Conservation (phyloP, 768 basidiomycete species). For the Symmetrospora coprosmae region DNA sequence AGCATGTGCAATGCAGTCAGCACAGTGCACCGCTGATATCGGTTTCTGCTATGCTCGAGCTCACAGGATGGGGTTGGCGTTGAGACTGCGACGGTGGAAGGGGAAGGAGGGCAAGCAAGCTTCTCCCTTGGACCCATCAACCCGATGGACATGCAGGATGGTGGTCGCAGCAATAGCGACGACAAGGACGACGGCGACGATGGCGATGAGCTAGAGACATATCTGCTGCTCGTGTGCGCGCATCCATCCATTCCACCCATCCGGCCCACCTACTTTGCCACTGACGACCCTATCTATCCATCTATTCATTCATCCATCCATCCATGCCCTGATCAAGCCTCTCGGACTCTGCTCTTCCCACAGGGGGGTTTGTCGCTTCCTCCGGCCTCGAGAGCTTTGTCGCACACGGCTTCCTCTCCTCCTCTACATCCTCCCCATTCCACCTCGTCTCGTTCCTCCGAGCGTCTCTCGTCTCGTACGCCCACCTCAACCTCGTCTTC, state of each 20-base stretch:
- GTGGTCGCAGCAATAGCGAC: too few relatives aligned
- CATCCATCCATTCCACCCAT: background rate
- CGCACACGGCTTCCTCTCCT: constrained; percentile 59
- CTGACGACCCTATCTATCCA: background rate
- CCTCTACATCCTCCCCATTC: background rate
- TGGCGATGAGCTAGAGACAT: constrained; percentile 7
- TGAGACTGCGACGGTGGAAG: too few relatives aligned
- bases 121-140: too few relatives aligned
- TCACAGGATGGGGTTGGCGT: too few relatives aligned
- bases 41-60: too few relatives aligned
- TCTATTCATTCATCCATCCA: background rate
- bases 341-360: constrained; percentile 57
- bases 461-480: constrained; percentile 63
- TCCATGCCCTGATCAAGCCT: constrained; percentile 6
- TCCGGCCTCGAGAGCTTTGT: constrained; percentile 79
- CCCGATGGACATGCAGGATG: too few relatives aligned
- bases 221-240: constrained; percentile 2
- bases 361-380: constrained; percentile 90
- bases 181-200: too few relatives aligned
- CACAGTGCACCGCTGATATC: too few relatives aligned
- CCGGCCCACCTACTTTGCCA: background rate
- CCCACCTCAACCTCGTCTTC: constrained; percentile 60
- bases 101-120: too few relatives aligned
- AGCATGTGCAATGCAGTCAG: too few relatives aligned
- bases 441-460: constrained; percentile 48